A percentile compares a stretch with the other conserved stretches of the same genome.
Conservation (phyloP, 345 rosid species). For the Eucalyptus fibrosa region DNA sequence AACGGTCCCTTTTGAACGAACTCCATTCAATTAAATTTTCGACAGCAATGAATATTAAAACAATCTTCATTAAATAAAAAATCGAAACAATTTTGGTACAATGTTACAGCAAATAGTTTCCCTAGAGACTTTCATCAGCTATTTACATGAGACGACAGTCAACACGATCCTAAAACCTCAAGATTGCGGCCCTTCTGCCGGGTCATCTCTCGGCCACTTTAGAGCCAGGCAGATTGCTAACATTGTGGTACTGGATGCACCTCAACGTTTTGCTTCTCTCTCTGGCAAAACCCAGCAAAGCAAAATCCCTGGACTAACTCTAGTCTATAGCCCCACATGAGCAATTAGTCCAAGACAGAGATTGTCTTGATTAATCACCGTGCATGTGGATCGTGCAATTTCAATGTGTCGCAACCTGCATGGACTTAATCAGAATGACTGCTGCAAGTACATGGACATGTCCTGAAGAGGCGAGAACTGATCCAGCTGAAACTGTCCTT, state of each 20-base stretch:
- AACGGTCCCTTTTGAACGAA: neutral
- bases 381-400: neutral
- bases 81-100: neutral
- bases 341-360: neutral
- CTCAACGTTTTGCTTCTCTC: neutral
- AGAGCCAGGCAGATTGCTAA: neutral
- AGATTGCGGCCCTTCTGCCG: neutral
- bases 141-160: neutral
- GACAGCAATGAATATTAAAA: neutral
- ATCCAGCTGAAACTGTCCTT: conserved; percentile 26
- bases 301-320: neutral
- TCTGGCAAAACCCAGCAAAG: neutral
- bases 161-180: neutral
- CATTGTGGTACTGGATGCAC: neutral
- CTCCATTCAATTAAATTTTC: neutral
- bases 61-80: neutral
- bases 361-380: neutral
- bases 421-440: neutral
- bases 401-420: neutral
- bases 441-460: conserved; percentile 8
- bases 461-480: conserved; percentile 21
- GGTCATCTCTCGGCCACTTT: neutral
- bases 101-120: neutral
- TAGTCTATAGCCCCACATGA: neutral
- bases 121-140: neutral